These are phyloP conservation scores for Clavulina sp. DNA, from an alignment of 768 basidiomycete species.

Conservation along the genomic window DNA sequence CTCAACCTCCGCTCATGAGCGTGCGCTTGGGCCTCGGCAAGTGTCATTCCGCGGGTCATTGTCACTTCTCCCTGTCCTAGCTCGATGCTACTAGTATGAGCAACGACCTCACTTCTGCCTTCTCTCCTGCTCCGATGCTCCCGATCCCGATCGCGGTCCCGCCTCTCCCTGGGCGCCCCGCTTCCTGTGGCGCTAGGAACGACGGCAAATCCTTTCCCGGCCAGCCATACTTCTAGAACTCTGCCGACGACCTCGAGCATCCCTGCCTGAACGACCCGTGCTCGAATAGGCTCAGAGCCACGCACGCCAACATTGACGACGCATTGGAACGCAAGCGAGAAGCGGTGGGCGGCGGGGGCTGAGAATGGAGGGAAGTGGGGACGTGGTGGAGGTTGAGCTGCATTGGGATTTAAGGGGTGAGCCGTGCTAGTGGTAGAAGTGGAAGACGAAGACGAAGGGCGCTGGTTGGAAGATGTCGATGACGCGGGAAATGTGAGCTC, in stretches of 20 bases:
- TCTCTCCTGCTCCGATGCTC: not conserved
- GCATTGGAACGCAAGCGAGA: slow-evolving; percentile 89
- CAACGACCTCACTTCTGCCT: not conserved
- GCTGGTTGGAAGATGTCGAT: too few relatives aligned
- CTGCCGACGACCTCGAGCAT: slow-evolving; percentile 27
- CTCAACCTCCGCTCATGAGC: slow-evolving; percentile 43
- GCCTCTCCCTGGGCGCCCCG: slow-evolving; percentile 53
- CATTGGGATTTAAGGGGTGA: too few relatives aligned
- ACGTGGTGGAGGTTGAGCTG: not conserved
- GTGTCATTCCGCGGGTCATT: slow-evolving; percentile 46
- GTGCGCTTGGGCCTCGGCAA: slow-evolving; percentile 29
- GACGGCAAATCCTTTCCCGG: slow-evolving; percentile 38
- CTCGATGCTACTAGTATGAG: too few relatives aligned
- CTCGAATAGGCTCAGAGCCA: slow-evolving; percentile 26
- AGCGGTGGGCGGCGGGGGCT: slow-evolving; percentile 73
- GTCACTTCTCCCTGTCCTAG: too few relatives aligned
- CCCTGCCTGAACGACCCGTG: slow-evolving; percentile 30
- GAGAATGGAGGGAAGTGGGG: slow-evolving; percentile 31
- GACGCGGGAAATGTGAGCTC: too few relatives aligned
- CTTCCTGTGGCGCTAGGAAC: slow-evolving; percentile 64
- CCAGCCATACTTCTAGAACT: slow-evolving; percentile 27
- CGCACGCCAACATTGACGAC: slow-evolving; percentile 60
- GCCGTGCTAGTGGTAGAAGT: too few relatives aligned
- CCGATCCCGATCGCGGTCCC: slow-evolving; percentile 27
- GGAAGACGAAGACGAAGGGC: too few relatives aligned